Percentiles rank a stretch among this genome's conserved stretches.
phyloP scores from a whole-genome alignment of 2,329 filamentous ascomycete species.

The Trichophyton schoenleinii region DNA sequence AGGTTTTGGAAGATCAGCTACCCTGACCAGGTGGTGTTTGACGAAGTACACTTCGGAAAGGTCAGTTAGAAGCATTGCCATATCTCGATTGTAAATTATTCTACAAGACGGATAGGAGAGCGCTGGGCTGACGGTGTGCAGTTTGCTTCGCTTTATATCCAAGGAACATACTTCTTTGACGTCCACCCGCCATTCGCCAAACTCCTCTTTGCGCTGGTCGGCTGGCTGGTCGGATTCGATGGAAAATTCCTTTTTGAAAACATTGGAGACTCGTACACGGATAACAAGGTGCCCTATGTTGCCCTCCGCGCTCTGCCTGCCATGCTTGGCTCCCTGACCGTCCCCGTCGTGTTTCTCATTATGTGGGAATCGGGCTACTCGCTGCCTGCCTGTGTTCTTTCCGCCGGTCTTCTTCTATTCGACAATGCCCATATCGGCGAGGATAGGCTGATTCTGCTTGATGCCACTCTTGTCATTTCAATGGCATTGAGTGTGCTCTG shows the following conservation, averaged over 20 bases:
- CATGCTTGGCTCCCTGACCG: slow-evolving; percentile 78
- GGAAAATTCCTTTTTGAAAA: slow-evolving; percentile 97
- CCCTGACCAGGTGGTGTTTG: slow-evolving; percentile 93
- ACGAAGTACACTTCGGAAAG: slow-evolving; percentile 99
- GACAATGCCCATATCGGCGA: slow-evolving; percentile 98
- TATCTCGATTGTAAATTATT: too few species aligned
- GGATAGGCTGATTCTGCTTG: slow-evolving; percentile 85
- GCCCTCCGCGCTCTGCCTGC: slow-evolving; percentile 90
- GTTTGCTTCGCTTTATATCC: slow-evolving; percentile 63
- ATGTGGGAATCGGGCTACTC: slow-evolving; percentile 99
- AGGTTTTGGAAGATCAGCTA: slow-evolving; percentile 94
- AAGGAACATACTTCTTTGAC: slow-evolving; percentile 99
- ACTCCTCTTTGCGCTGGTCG: slow-evolving; percentile 90
- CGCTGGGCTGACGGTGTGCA: slow-evolving; percentile 18
- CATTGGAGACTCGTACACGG: slow-evolving; percentile 95
- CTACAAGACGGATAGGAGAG: too few species aligned
- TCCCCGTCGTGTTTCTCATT: slow-evolving; percentile 87
- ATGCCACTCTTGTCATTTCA: slow-evolving; percentile 84
- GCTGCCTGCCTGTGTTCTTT: slow-evolving; percentile 77
- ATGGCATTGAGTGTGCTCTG: slow-evolving; percentile 90
- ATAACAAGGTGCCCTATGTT: slow-evolving; percentile 94
- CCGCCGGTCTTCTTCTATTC: slow-evolving; percentile 74
- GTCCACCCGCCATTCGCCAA: slow-evolving; percentile 97
- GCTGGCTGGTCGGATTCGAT: slow-evolving; percentile 95
- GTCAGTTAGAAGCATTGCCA: slow-evolving; percentile 39